Evolutionary conservation across 345 rosid species (phyloP), one percentile per base, ranked within the genome.

Genomic region (Gossypium thurberi): DNA sequence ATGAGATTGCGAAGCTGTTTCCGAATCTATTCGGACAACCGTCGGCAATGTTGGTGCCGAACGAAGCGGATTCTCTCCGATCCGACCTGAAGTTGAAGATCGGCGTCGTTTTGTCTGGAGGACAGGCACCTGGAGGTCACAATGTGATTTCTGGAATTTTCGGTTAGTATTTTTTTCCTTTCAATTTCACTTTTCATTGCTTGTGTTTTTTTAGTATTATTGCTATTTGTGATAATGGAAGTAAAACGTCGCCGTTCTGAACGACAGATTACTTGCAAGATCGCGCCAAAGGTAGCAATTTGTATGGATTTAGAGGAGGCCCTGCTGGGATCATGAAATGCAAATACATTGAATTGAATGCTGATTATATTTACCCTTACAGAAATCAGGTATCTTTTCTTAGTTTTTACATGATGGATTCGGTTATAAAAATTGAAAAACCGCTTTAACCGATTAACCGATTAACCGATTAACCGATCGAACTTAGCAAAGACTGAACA

Each of bases 121-220:
- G 99, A 50, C 99, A 96, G 79, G 98, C 99, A 13, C 99, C 98
- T 9, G 99, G 99, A 61, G 99, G 99, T 11, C 98, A 93, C 87
- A 96, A 96, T 85, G 99, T 96, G 53, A 93, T 96, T 18, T 90
- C 86, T 53, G 98, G 98, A 71, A 76, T 96, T 63, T 96, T 81
- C 48, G 99, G 99, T 96, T 75, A 82, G 90, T 74, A 42, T 14
- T 10, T 6, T 60, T 0, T 20, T 20, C 48, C 40, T 52, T 26
- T 43, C 70, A 6, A 0, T 70, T 44, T 12, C 33, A 51, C 74
- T 59, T 8, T 52, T 52, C 26, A 15, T 18, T 52, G 76, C 71
- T 18, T 53, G 9, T 42, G 20, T 2, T 55, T 14, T 13, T 64
- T 33, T 9, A 40, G 58, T 53, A 9, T 7, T 53, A 53, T 18